Percentiles rank a stretch among this genome's conserved stretches.
These are phyloP conservation scores for Rhodosporidiobolus odoratus DNA, from an alignment of 768 basidiomycete genomes.

Conservation along the genomic window DNA sequence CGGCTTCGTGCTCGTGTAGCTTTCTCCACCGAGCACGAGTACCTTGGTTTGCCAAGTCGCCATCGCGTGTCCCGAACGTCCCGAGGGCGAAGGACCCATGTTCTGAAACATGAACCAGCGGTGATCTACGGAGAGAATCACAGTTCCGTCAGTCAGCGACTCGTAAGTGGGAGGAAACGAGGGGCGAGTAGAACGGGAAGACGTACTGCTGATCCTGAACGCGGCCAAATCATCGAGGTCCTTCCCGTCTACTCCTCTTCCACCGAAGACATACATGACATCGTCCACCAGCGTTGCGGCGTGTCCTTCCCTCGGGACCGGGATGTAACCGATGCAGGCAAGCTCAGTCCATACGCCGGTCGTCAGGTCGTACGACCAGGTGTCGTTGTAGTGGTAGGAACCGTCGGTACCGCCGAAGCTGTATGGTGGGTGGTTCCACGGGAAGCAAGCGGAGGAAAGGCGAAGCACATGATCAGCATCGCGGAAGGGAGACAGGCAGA, in stretches of 20 bases:
- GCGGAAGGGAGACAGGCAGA: too few relatives aligned
- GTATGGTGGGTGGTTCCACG: neutral
- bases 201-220: conserved; percentile 93
- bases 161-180: neutral
- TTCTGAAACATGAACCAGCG: conserved; percentile 99
- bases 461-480: too few relatives aligned
- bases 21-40: conserved; percentile 92
- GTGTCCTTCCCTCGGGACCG: conserved; percentile 90
- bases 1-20: conserved; percentile 56
- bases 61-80: conserved; percentile 97
- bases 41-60: conserved; percentile 81
- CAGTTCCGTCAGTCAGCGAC: neutral
- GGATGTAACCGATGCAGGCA: conserved; percentile 92
- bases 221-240: conserved; percentile 91
- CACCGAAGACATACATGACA: conserved; percentile 96
- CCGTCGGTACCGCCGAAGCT: conserved; percentile 98
- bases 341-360: conserved; percentile 83
- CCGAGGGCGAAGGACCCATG: conserved; percentile 92
- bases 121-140: conserved; percentile 58
- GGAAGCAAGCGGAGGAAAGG: conserved; percentile 14
- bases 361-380: conserved; percentile 83
- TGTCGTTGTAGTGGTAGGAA: conserved; percentile 98
- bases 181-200: too few relatives aligned
- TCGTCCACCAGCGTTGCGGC: conserved; percentile 94
- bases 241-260: conserved; percentile 92